Evolutionary conservation across 2,329 filamentous ascomycete genomes (phyloP), one percentile per base, ranked within the genome.

Genomic region (Blastomyces parvus): DNA sequence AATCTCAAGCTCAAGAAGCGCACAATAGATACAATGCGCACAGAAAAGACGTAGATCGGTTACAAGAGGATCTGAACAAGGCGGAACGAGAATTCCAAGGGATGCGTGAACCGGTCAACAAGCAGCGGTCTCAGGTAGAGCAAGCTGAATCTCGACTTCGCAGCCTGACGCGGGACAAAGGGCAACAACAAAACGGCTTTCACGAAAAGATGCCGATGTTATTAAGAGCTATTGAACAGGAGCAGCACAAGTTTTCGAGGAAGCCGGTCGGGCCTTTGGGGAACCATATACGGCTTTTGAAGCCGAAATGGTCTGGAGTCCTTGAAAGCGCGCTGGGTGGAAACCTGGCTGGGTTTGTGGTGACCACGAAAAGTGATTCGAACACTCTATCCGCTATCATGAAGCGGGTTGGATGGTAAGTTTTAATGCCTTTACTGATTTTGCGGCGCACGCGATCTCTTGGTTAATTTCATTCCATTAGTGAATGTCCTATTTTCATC

Each of bases 231-330:
- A 89, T 97, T 65, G 81, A 85, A 6, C 78, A 80, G n/a, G 90
- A 96, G 63, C 74, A 66, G 2, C 81, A 59, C 40, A 59, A 86
- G 0, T 97, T 95, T 71, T 78, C 80, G 30, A 78, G 83, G 53
- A 87, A 83, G 66, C 94, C 94, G 1, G 80, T 97, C 42, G 94
- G 94, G 0, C 94, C 94, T 0, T 80, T 97, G 17, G 94, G 92
- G 38, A 80, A 86, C 30, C 84, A 94, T 70, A 82, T 99, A 60
- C 86, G 86, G 67, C 79, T 99, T 30, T 78, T 86, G 44, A 87
- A 93, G 67, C 88, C 90, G 0, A 82, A 90, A 69, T 99, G 94
- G 94, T 88, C 88, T 0, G 83, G 84, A 0, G 86, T 96, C 53
- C 75, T 99, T 17, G 94, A 99, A 72, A 88, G 83, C 66, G 84